These are phyloP conservation scores for Taiozyma sp. DNA, from an alignment of 1,139 yeast genomes.

Conservation along the genomic window DNA sequence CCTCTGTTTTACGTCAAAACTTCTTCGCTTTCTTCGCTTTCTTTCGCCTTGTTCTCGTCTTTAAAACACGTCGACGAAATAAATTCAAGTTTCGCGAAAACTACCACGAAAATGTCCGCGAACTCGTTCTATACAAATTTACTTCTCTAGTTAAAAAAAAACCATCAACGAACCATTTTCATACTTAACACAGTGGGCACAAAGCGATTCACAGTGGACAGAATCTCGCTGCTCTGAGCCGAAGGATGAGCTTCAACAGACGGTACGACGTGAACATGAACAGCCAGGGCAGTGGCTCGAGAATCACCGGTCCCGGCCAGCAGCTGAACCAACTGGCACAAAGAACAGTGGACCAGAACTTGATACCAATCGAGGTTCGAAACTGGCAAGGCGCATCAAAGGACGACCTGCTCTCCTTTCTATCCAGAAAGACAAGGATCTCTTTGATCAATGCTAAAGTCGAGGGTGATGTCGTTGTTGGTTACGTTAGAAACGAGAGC, in stretches of 20 bases:
- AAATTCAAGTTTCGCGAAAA: neutral
- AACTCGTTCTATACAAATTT: neutral
- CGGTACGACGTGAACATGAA: neutral
- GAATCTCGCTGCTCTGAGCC: neutral
- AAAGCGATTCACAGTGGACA: neutral
- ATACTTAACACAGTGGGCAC: too few species aligned
- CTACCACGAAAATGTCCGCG: neutral
- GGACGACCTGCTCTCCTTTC: constrained; percentile 64
- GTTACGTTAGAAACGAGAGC: constrained; percentile 46
- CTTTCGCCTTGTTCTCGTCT: neutral
- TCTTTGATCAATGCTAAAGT: constrained; percentile 45
- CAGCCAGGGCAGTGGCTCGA: neutral
- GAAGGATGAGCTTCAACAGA: neutral
- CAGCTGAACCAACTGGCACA: constrained; percentile 1
- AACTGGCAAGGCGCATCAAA: constrained; percentile 82
- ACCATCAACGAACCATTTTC: too few species aligned
- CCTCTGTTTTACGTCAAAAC: neutral
- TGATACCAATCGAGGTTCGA: constrained; percentile 50
- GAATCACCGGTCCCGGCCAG: constrained; percentile 8
- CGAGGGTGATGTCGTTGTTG: constrained; percentile 44
- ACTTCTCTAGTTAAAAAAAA: neutral
- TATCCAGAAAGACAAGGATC: constrained; percentile 63
- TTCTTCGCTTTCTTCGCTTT: too few species aligned
- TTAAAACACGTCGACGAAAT: neutral
- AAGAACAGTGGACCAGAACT: neutral